Evolutionary conservation across 2,329 filamentous ascomycete genomes (phyloP).

Genomic region (Diaporthe citriasiana): DNA sequence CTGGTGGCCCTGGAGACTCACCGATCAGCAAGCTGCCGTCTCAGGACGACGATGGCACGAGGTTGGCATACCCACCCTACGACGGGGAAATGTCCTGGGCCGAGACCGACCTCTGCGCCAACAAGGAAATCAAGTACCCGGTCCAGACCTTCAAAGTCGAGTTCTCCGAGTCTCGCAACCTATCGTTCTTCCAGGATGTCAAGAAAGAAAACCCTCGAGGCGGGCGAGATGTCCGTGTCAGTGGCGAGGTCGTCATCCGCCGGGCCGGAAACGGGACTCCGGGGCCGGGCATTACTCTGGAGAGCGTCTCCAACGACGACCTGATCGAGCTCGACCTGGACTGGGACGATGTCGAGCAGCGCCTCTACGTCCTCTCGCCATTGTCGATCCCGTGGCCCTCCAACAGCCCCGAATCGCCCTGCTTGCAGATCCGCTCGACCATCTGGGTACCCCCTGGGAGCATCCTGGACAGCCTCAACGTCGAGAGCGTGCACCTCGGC

Average conservation of each 20-base stretch:
- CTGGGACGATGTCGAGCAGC: slow-evolving; percentile 54
- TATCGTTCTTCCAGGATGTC: slow-evolving; percentile 58
- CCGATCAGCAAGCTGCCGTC: slow-evolving; percentile 40
- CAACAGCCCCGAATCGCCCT: slow-evolving; percentile 51
- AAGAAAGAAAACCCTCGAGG: slow-evolving; percentile 45
- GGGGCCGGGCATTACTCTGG: slow-evolving; percentile 57
- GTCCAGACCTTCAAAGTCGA: slow-evolving; percentile 51
- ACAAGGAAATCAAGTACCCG: slow-evolving; percentile 47
- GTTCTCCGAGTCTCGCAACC: slow-evolving; percentile 53
- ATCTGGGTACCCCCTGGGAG: slow-evolving; percentile 60
- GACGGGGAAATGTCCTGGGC: slow-evolving; percentile 46
- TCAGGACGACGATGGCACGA: slow-evolving; percentile 42
- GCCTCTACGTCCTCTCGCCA: slow-evolving; percentile 58
- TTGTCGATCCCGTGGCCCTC: slow-evolving; percentile 46
- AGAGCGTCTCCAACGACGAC: slow-evolving; percentile 62
- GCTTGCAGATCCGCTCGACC: slow-evolving; percentile 63
- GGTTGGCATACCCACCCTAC: slow-evolving; percentile 48
- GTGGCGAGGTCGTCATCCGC: slow-evolving; percentile 62
- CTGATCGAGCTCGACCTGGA: slow-evolving; percentile 53
- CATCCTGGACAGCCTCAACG: slow-evolving; percentile 54
- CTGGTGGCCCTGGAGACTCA: slow-evolving; percentile 26
- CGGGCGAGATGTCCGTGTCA: slow-evolving; percentile 54
- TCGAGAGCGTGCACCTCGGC: slow-evolving; percentile 57
- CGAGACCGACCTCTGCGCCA: slow-evolving; percentile 43
- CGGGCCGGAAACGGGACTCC: slow-evolving; percentile 52